phyloP scores from a whole-genome alignment of 495 filamentous ascomycete genomes.

The Trichoderma gamsii region DNA sequence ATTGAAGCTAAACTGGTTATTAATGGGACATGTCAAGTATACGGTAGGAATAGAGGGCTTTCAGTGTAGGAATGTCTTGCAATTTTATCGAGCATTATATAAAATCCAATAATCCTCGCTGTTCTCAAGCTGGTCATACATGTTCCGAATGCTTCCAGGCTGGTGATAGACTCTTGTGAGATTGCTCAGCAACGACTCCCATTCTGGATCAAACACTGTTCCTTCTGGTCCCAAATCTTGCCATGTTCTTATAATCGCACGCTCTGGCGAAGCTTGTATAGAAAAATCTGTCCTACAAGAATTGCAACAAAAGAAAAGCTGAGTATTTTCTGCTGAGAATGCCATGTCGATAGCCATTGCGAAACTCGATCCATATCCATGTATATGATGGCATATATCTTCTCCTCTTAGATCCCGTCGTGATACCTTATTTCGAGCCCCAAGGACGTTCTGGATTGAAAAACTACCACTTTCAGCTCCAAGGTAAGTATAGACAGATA shows the following conservation, averaged over 20 bases:
- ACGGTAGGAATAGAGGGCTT: too few relatives aligned
- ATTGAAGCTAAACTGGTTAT: too few relatives aligned
- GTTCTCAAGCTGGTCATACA: background rate
- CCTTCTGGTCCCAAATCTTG: conserved; percentile 2
- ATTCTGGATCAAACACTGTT: background rate
- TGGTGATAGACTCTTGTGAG: background rate
- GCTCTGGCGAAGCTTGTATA: background rate
- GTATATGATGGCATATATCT: background rate
- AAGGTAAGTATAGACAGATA: background rate
- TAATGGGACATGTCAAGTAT: too few relatives aligned
- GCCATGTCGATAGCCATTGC: background rate
- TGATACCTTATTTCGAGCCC: background rate
- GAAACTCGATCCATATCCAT: background rate
- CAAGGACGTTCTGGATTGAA: too few relatives aligned
- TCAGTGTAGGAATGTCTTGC: conserved; percentile 8
- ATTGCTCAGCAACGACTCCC: background rate
- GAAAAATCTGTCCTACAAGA: conserved; percentile 1
- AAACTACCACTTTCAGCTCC: too few relatives aligned
- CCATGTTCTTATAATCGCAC: background rate
- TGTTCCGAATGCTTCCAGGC: background rate
- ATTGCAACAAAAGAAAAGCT: background rate
- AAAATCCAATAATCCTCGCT: background rate
- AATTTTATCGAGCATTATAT: too few relatives aligned
- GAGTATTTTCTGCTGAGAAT: background rate
- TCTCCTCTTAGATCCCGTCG: background rate